Evolutionary conservation across 371 early-diverging fungal genomes (phyloP), one percentile per base, ranked within the genome.

Genomic region (Smittium culicis): DNA sequence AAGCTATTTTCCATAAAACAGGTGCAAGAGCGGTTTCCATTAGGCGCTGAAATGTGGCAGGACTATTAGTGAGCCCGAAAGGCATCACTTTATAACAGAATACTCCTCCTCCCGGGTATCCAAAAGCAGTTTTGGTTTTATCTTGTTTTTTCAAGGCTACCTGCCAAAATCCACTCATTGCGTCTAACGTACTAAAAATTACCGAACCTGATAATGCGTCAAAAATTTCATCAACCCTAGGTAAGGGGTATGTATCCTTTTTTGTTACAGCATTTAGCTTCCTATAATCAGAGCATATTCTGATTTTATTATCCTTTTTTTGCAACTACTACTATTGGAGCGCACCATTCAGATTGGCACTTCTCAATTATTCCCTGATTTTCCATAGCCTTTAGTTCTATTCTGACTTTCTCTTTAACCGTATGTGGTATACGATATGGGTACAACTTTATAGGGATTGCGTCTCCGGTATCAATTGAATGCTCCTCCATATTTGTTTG

Each of bases 291-390:
- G 69, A 34, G 31, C 74, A 81, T 60, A 82, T 67, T 0, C 79
- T 73, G 30, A 82, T 14, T 1, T 66, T n/a, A 2, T 84, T 83
- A 34, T 80, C 78, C 54, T 71, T 83, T 82, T 70, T 85, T 82
- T 3, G 71, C 66, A 0, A 82, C 84, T 71, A 85, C 83, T 1
- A 84, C 63, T 1, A 83, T 73, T 17, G 84, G 85, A 11, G 83
- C 74, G 1, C 81, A 84, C 64, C 70, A 74, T 5, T 59, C 60
- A 11, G n/a, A n/a, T 11, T 5, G 16, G n/a, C 5, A 59, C 5
- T 27, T 27, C 20, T 45, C 45, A 11, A 45, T 45, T 45, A 20
- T 5, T 11, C 20, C 20, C 20, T 11, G 5, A 11, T 45, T 45
- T 45, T 45, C 5, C 45, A 45, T 45, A 11, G 5, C 11, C 20